Percentiles rank a stretch among this genome's conserved stretches.
Evolutionary conservation across 768 basidiomycete species (phyloP).

Genomic region (Hemileccinum rubropunctum): DNA sequence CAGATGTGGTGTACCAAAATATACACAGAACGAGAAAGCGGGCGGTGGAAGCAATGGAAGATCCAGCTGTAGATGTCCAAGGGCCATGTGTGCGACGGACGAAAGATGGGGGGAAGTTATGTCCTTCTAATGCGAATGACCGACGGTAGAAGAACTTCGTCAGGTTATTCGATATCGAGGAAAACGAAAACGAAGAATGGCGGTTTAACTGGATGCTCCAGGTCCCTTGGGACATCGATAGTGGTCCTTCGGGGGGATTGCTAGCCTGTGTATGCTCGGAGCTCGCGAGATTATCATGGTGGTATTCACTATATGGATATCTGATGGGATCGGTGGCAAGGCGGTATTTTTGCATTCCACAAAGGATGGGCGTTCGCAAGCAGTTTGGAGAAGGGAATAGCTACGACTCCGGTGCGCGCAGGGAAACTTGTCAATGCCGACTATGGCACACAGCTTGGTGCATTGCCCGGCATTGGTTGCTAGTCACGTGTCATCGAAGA

Average conservation of each 20-base stretch:
- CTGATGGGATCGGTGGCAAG: slow-evolving; percentile 5
- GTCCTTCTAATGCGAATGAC: slow-evolving; percentile 10
- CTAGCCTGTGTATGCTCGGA: slow-evolving; percentile 19
- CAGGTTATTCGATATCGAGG: slow-evolving; percentile 12
- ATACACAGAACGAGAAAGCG: slow-evolving; percentile 79
- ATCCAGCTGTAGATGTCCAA: slow-evolving; percentile 12
- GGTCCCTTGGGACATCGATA: slow-evolving; percentile 6
- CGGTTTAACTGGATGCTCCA: slow-evolving; percentile 5
- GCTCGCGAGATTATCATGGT: slow-evolving; percentile 12
- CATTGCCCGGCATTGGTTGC: background rate
- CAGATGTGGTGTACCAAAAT: slow-evolving; percentile 93
- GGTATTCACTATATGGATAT: slow-evolving; percentile 21
- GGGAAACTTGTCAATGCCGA: slow-evolving; percentile 3
- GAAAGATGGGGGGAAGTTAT: slow-evolving; percentile 22
- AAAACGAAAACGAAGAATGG: slow-evolving; percentile 6
- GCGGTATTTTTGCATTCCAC: slow-evolving; percentile 23
- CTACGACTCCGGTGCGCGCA: background rate
- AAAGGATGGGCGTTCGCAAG: background rate
- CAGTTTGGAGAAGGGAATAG: background rate
- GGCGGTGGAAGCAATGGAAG: slow-evolving; percentile 29
- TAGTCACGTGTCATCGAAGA: slow-evolving; percentile 19
- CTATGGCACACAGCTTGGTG: slow-evolving; percentile 8
- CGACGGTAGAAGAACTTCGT: slow-evolving; percentile 18
- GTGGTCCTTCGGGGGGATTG: slow-evolving; percentile 11
- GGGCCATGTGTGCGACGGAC: slow-evolving; percentile 23